Evolutionary conservation across 1,284 basidiomycete species (phyloP), one percentile per base, ranked within the genome.

Genomic region (Pseudozyma thailandica): DNA sequence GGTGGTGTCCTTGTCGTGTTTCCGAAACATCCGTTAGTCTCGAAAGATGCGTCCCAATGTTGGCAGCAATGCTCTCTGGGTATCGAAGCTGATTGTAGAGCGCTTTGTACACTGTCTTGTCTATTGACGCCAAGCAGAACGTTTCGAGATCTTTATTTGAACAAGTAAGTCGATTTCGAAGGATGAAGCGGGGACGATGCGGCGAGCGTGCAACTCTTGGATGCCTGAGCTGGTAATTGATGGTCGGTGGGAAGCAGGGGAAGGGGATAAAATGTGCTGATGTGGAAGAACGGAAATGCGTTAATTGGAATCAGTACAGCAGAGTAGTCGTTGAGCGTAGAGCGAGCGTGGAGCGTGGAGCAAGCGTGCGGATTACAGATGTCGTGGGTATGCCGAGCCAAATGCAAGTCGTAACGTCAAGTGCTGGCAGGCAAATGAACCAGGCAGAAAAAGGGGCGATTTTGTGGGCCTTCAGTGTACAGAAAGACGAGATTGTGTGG

Each of bases 11-110:
- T 66, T 71, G 48, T 58, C 59, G 63, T 68, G 61, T 60, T 56
- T 71, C 33, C 68, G 68, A 45, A 71, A 71, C 68, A 71, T 71
- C 41, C 61, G 68, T 45, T 21, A 45, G 31, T 26, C 21, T 50
- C 26, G n/a, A 30, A 27, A 52, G 23, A 43, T 7, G 45, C 25
- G 39, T 15, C 37, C 30, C 20, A 25, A n/a, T 33, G 45, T 6
- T 33, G 42, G 18, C 31, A 12, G 5, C 13, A 47, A 38, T 33
- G 37, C 44, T 49, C 46, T 48, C 26, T 33, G 33, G n/a, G 6
- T 12, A 9, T 35, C 33, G 13, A 35, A n/a, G 13, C 33, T 35
- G 15, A 35, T 12, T n/a, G n/a, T 12, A n/a, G 33, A 35, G 33
- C 33, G 33, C 33, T 12, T 35, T 12, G 33, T 16, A 35, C 13